phyloP scores from a whole-genome alignment of 257 asterid genomes.

The Solanum chilense region DNA sequence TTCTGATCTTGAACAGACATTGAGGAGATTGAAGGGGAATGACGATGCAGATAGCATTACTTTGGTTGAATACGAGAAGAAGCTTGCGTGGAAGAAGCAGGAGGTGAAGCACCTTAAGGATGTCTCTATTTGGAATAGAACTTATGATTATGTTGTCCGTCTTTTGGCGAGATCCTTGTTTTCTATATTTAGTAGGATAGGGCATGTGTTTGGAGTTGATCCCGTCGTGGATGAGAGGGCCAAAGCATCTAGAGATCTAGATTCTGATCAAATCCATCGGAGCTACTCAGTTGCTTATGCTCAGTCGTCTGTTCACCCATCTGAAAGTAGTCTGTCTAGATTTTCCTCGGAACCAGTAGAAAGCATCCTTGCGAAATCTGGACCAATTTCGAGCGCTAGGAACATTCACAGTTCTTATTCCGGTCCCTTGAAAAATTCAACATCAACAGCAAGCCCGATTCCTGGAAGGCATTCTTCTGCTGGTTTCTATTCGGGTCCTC shows the following conservation, averaged over 20 bases:
- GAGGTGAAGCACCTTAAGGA: slow-evolving; percentile 69
- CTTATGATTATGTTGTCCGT: slow-evolving; percentile 61
- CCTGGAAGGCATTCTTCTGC: slow-evolving; percentile 19
- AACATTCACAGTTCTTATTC: slow-evolving; percentile 30
- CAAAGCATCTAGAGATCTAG: slow-evolving; percentile 32
- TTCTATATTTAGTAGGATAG: slow-evolving; percentile 57
- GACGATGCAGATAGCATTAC: slow-evolving; percentile 48
- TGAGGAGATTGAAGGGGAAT: slow-evolving; percentile 59
- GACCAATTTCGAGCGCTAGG: slow-evolving; percentile 47
- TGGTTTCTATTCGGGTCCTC: slow-evolving; percentile 57
- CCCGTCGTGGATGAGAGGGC: slow-evolving; percentile 27
- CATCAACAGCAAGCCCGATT: slow-evolving; percentile 22
- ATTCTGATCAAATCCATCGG: slow-evolving; percentile 33
- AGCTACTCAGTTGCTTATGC: slow-evolving; percentile 50
- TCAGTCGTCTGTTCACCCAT: slow-evolving; percentile 73
- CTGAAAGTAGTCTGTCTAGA: slow-evolving; percentile 48
- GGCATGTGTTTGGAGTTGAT: slow-evolving; percentile 63
- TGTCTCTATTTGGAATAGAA: slow-evolving; percentile 64
- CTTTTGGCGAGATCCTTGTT: slow-evolving; percentile 73
- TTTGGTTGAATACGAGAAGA: slow-evolving; percentile 78
- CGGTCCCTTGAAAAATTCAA: slow-evolving; percentile 47
- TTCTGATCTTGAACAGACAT: slow-evolving; percentile 65
- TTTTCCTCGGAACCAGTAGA: slow-evolving; percentile 35
- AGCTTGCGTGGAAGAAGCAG: slow-evolving; percentile 57
- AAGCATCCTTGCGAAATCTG: slow-evolving; percentile 41